Percentiles rank a stretch among this genome's conserved stretches.
Evolutionary conservation across 2,329 filamentous ascomycete species (phyloP).

Genomic region (Botrytis sinoallii): DNA sequence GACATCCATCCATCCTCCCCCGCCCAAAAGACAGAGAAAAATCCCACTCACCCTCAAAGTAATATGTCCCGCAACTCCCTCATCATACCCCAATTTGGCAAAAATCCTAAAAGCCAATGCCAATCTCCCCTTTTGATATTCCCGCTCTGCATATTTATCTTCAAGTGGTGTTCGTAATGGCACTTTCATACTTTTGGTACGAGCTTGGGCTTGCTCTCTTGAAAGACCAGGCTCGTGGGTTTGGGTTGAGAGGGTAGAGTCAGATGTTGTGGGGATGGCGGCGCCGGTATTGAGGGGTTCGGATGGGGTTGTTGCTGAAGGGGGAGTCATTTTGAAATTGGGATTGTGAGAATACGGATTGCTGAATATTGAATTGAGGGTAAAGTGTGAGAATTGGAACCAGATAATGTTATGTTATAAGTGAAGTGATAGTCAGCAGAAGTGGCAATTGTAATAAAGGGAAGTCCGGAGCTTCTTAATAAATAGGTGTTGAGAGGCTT

Average conservation of each 20-base stretch:
- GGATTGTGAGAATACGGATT: background rate
- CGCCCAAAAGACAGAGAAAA: background rate
- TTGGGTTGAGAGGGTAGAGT: background rate
- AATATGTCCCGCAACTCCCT: slow-evolving; percentile 48
- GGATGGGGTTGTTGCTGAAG: background rate
- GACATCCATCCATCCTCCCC: background rate
- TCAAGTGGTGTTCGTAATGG: slow-evolving; percentile 27
- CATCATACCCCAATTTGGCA: slow-evolving; percentile 45
- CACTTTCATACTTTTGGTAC: slow-evolving; percentile 14
- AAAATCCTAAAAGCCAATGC: slow-evolving; percentile 49
- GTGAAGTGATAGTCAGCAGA: background rate
- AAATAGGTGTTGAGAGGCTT: background rate
- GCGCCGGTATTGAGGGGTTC: background rate
- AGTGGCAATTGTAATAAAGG: background rate
- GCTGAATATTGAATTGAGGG: background rate
- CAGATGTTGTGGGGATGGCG: background rate
- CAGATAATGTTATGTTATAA: background rate
- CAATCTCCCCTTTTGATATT: slow-evolving; percentile 44
- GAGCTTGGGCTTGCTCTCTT: slow-evolving; percentile 22
- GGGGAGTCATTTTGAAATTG: background rate
- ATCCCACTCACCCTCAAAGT: slow-evolving; percentile 37
- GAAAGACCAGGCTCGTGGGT: slow-evolving; percentile 29
- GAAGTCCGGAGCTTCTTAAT: background rate
- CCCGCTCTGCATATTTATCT: slow-evolving; percentile 38
- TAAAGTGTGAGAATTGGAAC: background rate